Conservation (phyloP, 1,284 basidiomycete species). For the Veloboletus limbatus region DNA sequence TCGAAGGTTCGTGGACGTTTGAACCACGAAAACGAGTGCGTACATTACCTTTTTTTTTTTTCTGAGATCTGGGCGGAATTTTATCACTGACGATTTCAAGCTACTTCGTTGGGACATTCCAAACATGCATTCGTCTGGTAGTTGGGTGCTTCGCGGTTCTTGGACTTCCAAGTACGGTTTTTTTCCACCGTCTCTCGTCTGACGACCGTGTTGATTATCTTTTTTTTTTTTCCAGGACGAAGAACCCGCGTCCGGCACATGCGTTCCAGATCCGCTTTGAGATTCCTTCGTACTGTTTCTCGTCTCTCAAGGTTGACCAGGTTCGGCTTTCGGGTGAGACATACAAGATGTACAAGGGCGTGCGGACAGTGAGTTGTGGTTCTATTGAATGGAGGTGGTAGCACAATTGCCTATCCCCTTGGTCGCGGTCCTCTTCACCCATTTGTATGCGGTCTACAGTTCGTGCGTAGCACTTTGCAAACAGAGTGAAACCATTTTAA, state of each 20-base stretch:
- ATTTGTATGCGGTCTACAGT: too few species aligned
- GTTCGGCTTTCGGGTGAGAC: conserved; percentile 77
- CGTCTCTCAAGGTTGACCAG: conserved; percentile 80
- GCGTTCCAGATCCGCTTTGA: conserved; percentile 73
- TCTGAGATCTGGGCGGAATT: background rate
- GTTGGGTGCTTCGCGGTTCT: conserved; percentile 73
- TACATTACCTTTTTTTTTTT: background rate
- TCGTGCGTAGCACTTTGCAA: conserved; percentile 1
- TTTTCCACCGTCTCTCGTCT: background rate
- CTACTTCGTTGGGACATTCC: conserved; percentile 75
- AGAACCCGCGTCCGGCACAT: conserved; percentile 55
- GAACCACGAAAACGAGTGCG: conserved; percentile 65
- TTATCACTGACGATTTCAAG: conserved; percentile 34
- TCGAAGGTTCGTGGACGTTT: conserved; percentile 69
- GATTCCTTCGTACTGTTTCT: conserved; percentile 73
- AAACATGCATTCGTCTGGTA: conserved; percentile 64
- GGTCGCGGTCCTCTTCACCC: too few species aligned
- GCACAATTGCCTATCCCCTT: background rate
- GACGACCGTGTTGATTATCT: background rate
- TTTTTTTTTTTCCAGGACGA: conserved; percentile 27
- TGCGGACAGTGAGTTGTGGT: conserved; percentile 60
- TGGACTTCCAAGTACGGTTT: conserved; percentile 62
- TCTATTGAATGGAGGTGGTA: conserved; percentile 76
- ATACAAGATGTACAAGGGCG: conserved; percentile 86
- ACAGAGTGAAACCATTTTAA: background rate